Base-by-base conservation (phyloP, 169 alveolate species). In the Haemoproteus tartakovskyi region DNA sequence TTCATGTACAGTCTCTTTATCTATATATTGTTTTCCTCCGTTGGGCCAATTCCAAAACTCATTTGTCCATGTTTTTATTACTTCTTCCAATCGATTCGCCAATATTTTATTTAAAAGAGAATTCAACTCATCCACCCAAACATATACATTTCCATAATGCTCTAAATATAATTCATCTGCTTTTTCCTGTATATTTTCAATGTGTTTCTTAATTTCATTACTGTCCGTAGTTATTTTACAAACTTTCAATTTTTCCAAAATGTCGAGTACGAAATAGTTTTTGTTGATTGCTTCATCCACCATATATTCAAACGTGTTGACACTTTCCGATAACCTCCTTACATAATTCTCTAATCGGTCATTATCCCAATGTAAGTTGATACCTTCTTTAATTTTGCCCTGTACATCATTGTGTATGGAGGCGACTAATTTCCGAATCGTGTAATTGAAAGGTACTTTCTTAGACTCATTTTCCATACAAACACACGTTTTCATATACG, bases 41-140 rank as follows among this genome's bases (percentile, higher is more conserved):
- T n/a, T 48, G 16, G 86, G 46, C 89, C 85, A 89, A 36, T 59
- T 70, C 8, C 83, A 78, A 78, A 95, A 95, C 80, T 95, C 96
- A 11, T 84, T 51, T 0, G 89, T 67, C 96, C 97, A 95, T 19
- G 60, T 45, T 36, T 86, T 89, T 22, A 95, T 85, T 14, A 89
- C 46, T 27, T 89, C 92, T 33, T 87, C 89, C n/a, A 92, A 50
- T 67, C 92, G 83, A 11, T 79, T 80, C 14, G 87, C 54, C 41
- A 95, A 78, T 19, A 92, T 92, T 9, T 46, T 63, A 80, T 92
- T 95, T 79, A 95, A 87, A 78, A 89, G 86, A 19, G 41, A 29
- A 61, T 93, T 95, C 1, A 93, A 60, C 50, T 90, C 94, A 12
- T 88, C 87, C n/a, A 93, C 94, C 96, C 97, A 95, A 18, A 87